Evolutionary conservation across 768 basidiomycete species (phyloP), one percentile per base, ranked within the genome.

Genomic region (Amanita phalloides): DNA sequence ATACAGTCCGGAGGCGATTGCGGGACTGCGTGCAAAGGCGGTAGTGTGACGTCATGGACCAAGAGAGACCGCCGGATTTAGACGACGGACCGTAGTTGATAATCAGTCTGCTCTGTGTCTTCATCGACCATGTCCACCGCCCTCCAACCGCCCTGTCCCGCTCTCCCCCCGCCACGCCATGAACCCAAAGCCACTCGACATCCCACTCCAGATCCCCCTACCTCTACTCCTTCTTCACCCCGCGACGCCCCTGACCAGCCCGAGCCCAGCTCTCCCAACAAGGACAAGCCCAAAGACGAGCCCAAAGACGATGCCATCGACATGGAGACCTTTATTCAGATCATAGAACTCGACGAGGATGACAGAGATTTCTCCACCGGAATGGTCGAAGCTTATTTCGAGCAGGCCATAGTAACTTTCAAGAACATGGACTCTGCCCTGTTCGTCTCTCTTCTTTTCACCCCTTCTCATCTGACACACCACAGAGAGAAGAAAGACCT

Each of bases 331-430:
- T 91, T 99, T 64, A 59, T 65, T 4, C 95, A 98, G 68, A 81
- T 98, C 56, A 76, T 93, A 56, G 94, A 97, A 48, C 79, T 98
- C 60, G 96, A 91, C 63, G 93, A 92, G 7, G 88, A 71, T 10
- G 60, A 60, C 4, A 74, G 72, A 51, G 83, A 84, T 6, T 99
- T 98, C 66, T 86, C 86, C 13, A 71, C 70, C 53, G 79, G 68
- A 37, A 94, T 97, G 82, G 84, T 84, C 11, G 64, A 68, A 60
- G 87, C 81, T 1, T 99, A 88, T 66, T 88, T 93, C 62, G 66
- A 68, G 1, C 96, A 99, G 65, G 90, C 89, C 0, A 73, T 71
- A 13, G 59, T 69, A 17, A 95, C 91, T 0, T 91, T 99, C 54
- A 62, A 67, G 7, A 67, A 82, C 33, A 94, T 99, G 82, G 82